Percentiles rank a stretch among this genome's conserved stretches.
These are phyloP conservation scores for Corynespora cassiicola DNA, from an alignment of 2,329 filamentous ascomycete genomes.

Conservation along the genomic window DNA sequence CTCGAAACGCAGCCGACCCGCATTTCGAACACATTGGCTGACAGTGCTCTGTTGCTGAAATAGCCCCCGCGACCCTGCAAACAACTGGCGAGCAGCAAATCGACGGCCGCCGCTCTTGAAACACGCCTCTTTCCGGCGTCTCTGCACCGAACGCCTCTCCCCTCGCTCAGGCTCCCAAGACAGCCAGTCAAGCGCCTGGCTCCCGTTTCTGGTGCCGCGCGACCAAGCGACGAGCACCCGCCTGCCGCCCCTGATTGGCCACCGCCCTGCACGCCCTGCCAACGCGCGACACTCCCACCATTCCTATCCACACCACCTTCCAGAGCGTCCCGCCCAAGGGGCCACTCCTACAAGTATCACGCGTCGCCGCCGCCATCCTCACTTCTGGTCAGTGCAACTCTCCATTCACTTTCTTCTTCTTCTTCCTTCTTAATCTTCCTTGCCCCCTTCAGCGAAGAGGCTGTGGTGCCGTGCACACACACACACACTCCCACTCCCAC, in stretches of 20 bases:
- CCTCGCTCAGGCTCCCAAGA: constrained; percentile 33
- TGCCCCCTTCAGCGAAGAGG: too few relatives aligned
- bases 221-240: constrained; percentile 27
- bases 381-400: constrained; percentile 36
- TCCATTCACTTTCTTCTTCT: constrained; percentile 4
- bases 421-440: constrained; percentile 5
- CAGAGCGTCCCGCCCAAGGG: constrained; percentile 20
- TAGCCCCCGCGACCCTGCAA: constrained; percentile 27
- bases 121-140: constrained; percentile 41
- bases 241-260: constrained; percentile 34
- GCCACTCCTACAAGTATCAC: constrained; percentile 38
- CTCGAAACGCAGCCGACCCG: constrained; percentile 39
- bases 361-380: constrained; percentile 29
- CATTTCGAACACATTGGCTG: constrained; percentile 37
- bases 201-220: constrained; percentile 35
- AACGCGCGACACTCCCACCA: constrained; percentile 21
- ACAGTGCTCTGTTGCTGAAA: constrained; percentile 32
- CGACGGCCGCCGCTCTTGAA: constrained; percentile 33
- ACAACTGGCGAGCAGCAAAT: constrained; percentile 34
- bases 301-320: constrained; percentile 13
- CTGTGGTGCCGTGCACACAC: too few relatives aligned
- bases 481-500: constrained; percentile 1
- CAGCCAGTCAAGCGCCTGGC: constrained; percentile 41
- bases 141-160: constrained; percentile 32
- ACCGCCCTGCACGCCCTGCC: constrained; percentile 28